Evolutionary conservation across 2,329 filamentous ascomycete genomes (phyloP), one percentile per base, ranked within the genome.

Genomic region (Gremmenia infestans): DNA sequence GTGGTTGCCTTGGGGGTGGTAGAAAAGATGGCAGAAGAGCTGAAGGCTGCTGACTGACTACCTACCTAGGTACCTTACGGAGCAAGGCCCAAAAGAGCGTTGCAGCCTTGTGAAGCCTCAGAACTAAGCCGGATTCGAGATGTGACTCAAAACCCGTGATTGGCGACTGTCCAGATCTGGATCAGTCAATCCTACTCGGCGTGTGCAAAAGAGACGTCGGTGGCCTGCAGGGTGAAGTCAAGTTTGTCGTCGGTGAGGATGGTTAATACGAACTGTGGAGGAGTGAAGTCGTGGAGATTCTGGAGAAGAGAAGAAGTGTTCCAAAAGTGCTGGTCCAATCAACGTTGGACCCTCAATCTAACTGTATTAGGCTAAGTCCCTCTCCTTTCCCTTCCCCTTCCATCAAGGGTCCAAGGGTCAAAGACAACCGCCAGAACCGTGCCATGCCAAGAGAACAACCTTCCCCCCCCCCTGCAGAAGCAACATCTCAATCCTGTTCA

Each of bases 381-480:
- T 37, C 36, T 37, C 3, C 37, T 36, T 17, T 40, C 39, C 45
- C 36, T 17, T 19, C 37, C 45, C n/a, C n/a, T n/a, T n/a, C n/a
- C n/a, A n/a, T 39, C 45, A 28, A 47, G 28, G n/a, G 9, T 50
- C 28, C 25, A 48, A 22, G 28, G 50, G 42, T 49, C 39, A 32
- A 22, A 22, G 4, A 22, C 22, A 3, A 22, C 22, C 22, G 4
- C 22, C 43, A 22, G 36, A 39, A 11, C 36, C 45, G 12, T 52
- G 53, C 25, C 17, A 15, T 9, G 9, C n/a, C 43, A 17, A 36
- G 11, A 25, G 42, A 23, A 19, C 28, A 19, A 48, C 22, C 50
- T 48, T 25, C 49, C 51, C 51, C 22, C 50, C 48, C 35, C 49
- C 51, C 51, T 48, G 47, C 37, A 49, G n/a, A 52, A 37, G 47